Percentiles rank a stretch among this genome's conserved stretches.
These are phyloP conservation scores for Leishmania braziliensis DNA, from an alignment of 208 protist genomes.

Conservation along the genomic window DNA sequence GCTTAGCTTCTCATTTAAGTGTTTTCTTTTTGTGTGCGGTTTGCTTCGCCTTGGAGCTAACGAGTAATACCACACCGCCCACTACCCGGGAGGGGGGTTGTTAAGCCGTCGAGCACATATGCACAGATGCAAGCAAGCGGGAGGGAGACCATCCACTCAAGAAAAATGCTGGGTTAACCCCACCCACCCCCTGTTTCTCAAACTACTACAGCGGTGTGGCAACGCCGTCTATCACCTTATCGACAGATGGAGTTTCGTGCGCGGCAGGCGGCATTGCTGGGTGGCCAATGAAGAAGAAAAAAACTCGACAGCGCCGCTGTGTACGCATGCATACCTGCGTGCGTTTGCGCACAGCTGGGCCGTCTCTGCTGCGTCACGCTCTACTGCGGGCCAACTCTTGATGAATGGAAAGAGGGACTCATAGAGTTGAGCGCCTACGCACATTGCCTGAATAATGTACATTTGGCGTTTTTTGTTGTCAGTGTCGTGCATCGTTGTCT, in stretches of 20 bases:
- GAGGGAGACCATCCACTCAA: neutral
- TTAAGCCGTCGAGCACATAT: neutral
- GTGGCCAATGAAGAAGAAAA: neutral
- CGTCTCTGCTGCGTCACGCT: neutral
- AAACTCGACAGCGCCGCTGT: neutral
- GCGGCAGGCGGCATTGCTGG: neutral
- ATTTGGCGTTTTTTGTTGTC: neutral
- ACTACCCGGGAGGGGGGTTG: too few species aligned
- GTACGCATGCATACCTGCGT: neutral
- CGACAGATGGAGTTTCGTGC: neutral
- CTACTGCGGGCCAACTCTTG: neutral
- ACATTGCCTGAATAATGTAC: neutral
- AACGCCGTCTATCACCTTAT: neutral
- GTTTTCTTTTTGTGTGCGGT: neutral
- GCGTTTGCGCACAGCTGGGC: neutral
- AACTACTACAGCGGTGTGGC: neutral
- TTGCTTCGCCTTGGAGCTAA: constrained; percentile 10
- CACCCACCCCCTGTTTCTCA: neutral
- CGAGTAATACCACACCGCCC: constrained; percentile 10
- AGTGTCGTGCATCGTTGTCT: neutral
- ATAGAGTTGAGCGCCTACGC: neutral
- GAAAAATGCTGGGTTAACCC: neutral
- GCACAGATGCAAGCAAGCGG: neutral
- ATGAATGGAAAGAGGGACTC: too few species aligned
- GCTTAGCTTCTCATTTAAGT: neutral